Base-by-base conservation (phyloP, 2,329 filamentous ascomycete genomes). In the Clonostachys rosea region DNA sequence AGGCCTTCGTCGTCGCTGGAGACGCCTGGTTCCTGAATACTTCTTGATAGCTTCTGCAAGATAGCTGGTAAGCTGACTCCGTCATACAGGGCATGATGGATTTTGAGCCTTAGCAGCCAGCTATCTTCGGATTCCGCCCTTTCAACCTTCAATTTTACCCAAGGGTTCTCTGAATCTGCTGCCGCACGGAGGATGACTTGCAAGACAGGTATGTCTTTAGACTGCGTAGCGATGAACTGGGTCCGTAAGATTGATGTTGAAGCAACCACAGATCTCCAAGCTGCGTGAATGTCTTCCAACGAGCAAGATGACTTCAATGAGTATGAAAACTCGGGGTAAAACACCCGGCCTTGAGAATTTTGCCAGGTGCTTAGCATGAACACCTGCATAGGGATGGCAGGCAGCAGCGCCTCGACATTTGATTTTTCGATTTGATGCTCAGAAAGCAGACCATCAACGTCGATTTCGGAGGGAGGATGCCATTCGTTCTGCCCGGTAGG, bases 51-150 rank as follows among this genome's bases (percentile, higher is more conserved):
- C 1, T 63, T 58, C 3, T 74, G 59, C 18, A 90, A 68, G 6
- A 95, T 67, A 1, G 75, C 60, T 1, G 84, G 79, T 5, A 96
- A 70, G 56, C 88, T 94, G 50, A 95, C 75, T 6, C 85, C 91
- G 61, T 96, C 92, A 59, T 96, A 97, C 0, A 96, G 72, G 0
- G 88, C 87, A 61, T 97, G 91, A 52, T 96, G 91, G 5, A 96
- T 84, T 24, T 73, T 73, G 6, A 90, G 70, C 3, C 76, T 66
- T 5, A 83, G 47, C 0, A 52, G 39, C 55, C 63, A 66, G 0
- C 54, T 51, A 0, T 52, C 37, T 0, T 52, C 47, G 5, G 53
- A 46, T 2, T 53, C 48, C 20, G 33, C 30, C 10, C 50, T 40
- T 4, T 46, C 45, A 10, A 44, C 52, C 4, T 52, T 42, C 6